phyloP scores from a whole-genome alignment of 2,329 filamentous ascomycete species.

The Didymella pomorum region DNA sequence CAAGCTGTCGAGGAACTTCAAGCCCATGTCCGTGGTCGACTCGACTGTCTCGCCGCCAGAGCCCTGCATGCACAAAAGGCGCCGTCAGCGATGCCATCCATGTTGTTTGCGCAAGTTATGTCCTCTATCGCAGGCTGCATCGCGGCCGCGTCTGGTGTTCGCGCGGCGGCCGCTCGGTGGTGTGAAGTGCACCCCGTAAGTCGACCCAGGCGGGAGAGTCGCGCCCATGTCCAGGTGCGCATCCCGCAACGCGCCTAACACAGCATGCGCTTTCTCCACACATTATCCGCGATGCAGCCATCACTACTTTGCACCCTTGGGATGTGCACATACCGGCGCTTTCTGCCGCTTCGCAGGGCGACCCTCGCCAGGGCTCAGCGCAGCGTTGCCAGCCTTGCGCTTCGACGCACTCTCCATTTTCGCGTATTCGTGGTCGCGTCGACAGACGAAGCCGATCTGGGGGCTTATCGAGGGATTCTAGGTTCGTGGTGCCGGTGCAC shows the following conservation, averaged over 20 bases:
- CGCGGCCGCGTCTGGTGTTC: conserved; percentile 17
- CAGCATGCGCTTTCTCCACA: conserved; percentile 10
- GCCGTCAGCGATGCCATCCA: conserved; percentile 37
- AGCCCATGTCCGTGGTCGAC: conserved; percentile 74
- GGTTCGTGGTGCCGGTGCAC: conserved; percentile 44
- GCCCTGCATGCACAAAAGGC: conserved; percentile 37
- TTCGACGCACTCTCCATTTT: conserved; percentile 59
- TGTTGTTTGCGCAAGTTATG: background rate
- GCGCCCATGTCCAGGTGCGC: conserved; percentile 41
- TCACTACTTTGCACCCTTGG: conserved; percentile 26
- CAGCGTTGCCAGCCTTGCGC: conserved; percentile 62
- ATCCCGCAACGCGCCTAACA: conserved; percentile 37
- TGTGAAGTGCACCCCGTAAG: conserved; percentile 39
- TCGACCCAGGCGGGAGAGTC: conserved; percentile 42
- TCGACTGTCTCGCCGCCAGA: conserved; percentile 65
- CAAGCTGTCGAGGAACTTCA: conserved; percentile 77
- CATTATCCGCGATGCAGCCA: conserved; percentile 16
- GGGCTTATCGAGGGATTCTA: conserved; percentile 22
- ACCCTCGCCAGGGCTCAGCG: conserved; percentile 60
- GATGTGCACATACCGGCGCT: conserved; percentile 62
- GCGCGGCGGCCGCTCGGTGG: conserved; percentile 33
- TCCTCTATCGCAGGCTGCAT: conserved; percentile 24
- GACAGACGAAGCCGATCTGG: conserved; percentile 30
- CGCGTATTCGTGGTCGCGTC: conserved; percentile 42
- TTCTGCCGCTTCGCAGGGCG: conserved; percentile 67